phyloP scores from a whole-genome alignment of 805 yeast genomes.

The Ogataea angusta region DNA sequence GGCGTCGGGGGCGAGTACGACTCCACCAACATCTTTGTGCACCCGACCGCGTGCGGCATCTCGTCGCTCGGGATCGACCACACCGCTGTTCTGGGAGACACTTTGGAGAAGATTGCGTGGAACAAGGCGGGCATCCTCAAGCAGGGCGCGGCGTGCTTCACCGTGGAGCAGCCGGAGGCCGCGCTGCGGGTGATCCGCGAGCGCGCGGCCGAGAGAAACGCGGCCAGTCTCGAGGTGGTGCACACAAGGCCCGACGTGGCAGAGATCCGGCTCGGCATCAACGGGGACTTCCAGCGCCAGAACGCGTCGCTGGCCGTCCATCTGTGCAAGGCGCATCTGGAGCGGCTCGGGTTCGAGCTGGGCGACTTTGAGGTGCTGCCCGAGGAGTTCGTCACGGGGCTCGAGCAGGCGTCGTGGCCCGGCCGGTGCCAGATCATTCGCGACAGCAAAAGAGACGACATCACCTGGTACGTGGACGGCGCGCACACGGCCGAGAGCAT shows the following conservation, averaged over 20 bases:
- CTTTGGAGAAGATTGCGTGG: slow-evolving; percentile 90
- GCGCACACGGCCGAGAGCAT: slow-evolving; percentile 94
- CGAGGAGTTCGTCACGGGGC: slow-evolving; percentile 51
- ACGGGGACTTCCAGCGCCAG: slow-evolving; percentile 77
- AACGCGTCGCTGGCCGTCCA: slow-evolving; percentile 89
- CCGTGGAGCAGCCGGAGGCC: slow-evolving; percentile 52
- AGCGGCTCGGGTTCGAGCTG: slow-evolving; percentile 41
- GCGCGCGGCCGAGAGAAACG: slow-evolving; percentile 65
- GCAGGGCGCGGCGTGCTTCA: slow-evolving; percentile 57
- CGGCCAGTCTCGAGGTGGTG: slow-evolving; percentile 50
- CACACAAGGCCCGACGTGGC: slow-evolving; percentile 39
- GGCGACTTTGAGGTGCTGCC: slow-evolving; percentile 39
- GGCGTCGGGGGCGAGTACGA: slow-evolving; percentile 98
- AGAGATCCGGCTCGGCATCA: slow-evolving; percentile 60
- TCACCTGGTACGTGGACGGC: slow-evolving; percentile 90
- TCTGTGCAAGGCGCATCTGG: slow-evolving; percentile 60
- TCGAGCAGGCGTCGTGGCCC: slow-evolving; percentile 78
- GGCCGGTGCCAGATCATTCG: slow-evolving; percentile 83
- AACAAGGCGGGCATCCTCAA: slow-evolving; percentile 95
- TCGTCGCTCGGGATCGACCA: slow-evolving; percentile 91
- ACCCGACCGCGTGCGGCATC: slow-evolving; percentile 84
- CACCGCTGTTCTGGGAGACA: slow-evolving; percentile 78
- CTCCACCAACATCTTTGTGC: slow-evolving; percentile 82
- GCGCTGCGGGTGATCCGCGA: slow-evolving; percentile 55
- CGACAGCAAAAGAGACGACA: slow-evolving; percentile 36